Base-by-base conservation (phyloP, 2,329 filamentous ascomycete species). In the Ophiostoma fasciatum region DNA sequence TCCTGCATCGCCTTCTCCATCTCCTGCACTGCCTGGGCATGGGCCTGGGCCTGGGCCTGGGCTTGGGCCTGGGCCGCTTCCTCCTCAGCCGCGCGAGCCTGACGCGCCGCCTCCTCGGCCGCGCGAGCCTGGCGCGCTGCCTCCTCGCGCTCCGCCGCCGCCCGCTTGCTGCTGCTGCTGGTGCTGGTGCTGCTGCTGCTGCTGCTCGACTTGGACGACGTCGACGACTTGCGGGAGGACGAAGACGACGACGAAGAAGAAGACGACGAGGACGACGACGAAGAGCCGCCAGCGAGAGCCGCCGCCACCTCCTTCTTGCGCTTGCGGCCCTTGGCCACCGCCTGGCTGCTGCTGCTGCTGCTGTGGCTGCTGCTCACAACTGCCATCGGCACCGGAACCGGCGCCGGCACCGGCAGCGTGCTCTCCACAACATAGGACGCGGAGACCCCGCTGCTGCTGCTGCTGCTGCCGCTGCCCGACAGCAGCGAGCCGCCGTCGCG, bases 291-390 rank as follows among this genome's bases (percentile, higher is more conserved):
- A 10, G 22, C 22, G 5, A 11, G 5, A 8, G 22, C 22, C 4
- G 9, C 22, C 22, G 22, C 22, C 4, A 10, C 22, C 14, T 74
- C 68, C 45, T 59, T 67, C 66, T 72, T 74, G 41, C 68, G 60
- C 64, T 73, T 73, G 46, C 68, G 66, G 44, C 64, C 61, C 57
- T 71, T 70, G 22, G 5, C 22, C n/a, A n/a, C n/a, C n/a, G n/a
- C n/a, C n/a, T n/a, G n/a, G 43, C 42, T 14, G 42, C 29, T 20
- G 21, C 45, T 48, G 33, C 37, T 28, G 36, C 43, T 27, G 42
- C 40, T 25, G 47, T 44, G 20, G 49, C 42, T 32, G 45, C 43
- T 19, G 42, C n/a, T n/a, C n/a, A n/a, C n/a, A n/a, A n/a, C n/a
- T n/a, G n/a, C n/a, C n/a, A n/a, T n/a, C n/a, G n/a, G n/a, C n/a